Evolutionary conservation across 768 basidiomycete species (phyloP).

Genomic region (Phylloporus sp.): DNA sequence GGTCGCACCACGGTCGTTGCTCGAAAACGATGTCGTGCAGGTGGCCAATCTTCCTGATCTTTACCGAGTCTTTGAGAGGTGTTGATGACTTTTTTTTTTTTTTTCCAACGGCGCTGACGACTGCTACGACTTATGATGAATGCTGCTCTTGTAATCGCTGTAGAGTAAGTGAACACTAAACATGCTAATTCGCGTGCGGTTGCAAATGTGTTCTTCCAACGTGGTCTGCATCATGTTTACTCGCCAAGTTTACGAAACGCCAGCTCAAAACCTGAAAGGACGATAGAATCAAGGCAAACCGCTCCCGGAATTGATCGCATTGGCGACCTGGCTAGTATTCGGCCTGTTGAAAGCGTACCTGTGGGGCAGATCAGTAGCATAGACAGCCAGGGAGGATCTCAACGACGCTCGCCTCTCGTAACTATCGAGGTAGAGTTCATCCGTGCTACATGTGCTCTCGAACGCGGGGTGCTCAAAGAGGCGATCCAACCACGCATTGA

Average conservation of each 20-base stretch:
- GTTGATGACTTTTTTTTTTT: too few species aligned
- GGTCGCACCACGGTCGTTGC: constrained; percentile 55
- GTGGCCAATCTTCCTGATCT: constrained; percentile 87
- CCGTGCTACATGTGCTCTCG: constrained; percentile 62
- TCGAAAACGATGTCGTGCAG: constrained; percentile 75
- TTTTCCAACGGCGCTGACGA: background rate
- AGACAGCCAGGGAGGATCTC: background rate
- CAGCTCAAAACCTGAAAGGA: background rate
- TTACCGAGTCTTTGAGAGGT: constrained; percentile 93
- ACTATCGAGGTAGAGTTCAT: constrained; percentile 62
- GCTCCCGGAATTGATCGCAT: constrained; percentile 65
- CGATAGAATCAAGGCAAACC: constrained; percentile 48
- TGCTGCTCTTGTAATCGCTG: background rate
- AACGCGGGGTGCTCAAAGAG: constrained; percentile 59
- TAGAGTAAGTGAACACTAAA: background rate
- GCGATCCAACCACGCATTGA: constrained; percentile 49
- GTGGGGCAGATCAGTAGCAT: background rate
- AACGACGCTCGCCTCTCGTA: constrained; percentile 53
- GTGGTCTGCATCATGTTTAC: too few species aligned
- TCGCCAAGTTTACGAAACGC: background rate
- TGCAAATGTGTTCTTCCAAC: background rate
- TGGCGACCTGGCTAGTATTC: constrained; percentile 71
- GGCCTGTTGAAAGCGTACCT: constrained; percentile 77
- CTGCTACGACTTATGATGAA: background rate
- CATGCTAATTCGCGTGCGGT: background rate